A percentile compares a stretch with the other conserved stretches of the same genome.
phyloP scores from a whole-genome alignment of 2,329 filamentous ascomycete species.

The Cadophora luteo-olivacea region DNA sequence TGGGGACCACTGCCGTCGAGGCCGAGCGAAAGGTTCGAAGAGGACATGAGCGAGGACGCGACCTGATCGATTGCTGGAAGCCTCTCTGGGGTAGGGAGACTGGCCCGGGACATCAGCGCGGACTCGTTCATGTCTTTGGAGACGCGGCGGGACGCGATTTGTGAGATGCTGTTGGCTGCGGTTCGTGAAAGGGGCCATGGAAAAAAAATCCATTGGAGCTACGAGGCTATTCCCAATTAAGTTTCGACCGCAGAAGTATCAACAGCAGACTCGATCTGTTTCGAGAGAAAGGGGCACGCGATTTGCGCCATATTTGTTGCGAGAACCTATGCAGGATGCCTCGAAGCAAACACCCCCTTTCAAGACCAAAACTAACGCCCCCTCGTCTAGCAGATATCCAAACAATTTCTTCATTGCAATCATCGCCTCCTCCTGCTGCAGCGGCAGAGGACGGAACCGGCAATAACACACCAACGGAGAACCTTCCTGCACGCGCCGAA shows the following conservation, averaged over 20 bases:
- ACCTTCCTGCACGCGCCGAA: constrained; percentile 44
- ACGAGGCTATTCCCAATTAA: neutral
- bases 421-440: constrained; percentile 63
- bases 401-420: constrained; percentile 47
- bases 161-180: constrained; percentile 1
- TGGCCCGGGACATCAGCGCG: neutral
- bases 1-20: constrained; percentile 10
- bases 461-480: constrained; percentile 22
- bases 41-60: neutral
- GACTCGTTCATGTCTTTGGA: neutral
- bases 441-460: constrained; percentile 62
- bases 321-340: neutral
- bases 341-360: neutral
- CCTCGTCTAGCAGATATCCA: constrained; percentile 35
- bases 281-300: neutral
- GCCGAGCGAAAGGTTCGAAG: neutral
- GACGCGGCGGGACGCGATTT: neutral
- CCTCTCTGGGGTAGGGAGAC: neutral
- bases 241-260: constrained; percentile 5
- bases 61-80: neutral
- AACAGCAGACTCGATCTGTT: neutral
- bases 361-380: constrained; percentile 30
- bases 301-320: neutral
- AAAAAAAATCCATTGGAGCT: neutral
- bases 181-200: neutral